Evolutionary conservation across 2,329 filamentous ascomycete species (phyloP).

Genomic region (Monilinia polystroma): DNA sequence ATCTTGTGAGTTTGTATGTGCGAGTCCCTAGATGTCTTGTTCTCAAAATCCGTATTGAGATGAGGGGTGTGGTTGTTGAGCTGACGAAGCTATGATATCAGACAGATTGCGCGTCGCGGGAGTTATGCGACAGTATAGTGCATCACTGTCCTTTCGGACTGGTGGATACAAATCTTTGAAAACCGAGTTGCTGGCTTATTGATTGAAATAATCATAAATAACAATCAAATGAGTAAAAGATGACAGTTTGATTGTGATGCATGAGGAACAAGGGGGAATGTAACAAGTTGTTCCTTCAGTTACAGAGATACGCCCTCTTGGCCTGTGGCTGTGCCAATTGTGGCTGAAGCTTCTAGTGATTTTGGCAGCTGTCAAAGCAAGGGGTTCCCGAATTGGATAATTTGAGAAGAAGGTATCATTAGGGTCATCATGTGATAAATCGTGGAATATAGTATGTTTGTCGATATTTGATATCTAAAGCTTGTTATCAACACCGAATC

Average conservation of each 20-base stretch:
- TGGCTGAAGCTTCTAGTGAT: conserved; percentile 5
- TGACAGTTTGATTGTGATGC: conserved; percentile 1
- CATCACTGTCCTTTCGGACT: not conserved
- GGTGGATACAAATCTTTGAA: not conserved
- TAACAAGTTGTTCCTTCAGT: conserved; percentile 9
- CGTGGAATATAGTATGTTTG: not conserved
- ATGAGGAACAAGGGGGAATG: conserved; percentile 9
- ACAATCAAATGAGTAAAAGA: not conserved
- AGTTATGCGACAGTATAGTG: conserved; percentile 15
- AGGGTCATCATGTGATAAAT: too few relatives aligned
- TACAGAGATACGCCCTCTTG: not conserved
- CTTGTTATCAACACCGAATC: not conserved
- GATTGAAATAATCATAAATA: not conserved
- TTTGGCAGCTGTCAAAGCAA: not conserved
- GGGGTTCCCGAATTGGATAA: not conserved
- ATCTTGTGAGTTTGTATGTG: conserved; percentile 20
- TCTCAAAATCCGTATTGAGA: not conserved
- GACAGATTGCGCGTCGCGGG: conserved; percentile 21
- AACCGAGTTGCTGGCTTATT: not conserved
- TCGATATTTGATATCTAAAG: not conserved
- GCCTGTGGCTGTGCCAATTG: conserved; percentile 4
- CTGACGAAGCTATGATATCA: conserved; percentile 1
- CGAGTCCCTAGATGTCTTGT: not conserved
- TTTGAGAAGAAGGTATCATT: not conserved
- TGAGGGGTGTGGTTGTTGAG: not conserved